phyloP scores from a whole-genome alignment of 2,329 filamentous ascomycete species.

The Periconia sp. region DNA sequence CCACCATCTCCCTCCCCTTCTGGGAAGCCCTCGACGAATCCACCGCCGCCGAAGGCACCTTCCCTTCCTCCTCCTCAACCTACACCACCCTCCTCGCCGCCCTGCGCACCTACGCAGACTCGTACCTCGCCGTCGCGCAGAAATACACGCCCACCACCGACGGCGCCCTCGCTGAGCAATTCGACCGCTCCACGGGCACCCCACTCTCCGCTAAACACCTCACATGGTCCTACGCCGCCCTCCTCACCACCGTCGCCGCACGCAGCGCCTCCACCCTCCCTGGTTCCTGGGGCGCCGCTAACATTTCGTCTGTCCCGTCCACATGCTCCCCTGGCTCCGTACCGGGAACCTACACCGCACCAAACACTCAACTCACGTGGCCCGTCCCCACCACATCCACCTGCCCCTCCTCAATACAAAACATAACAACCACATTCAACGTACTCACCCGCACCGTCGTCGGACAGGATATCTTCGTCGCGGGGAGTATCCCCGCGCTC shows the following conservation, averaged over 20 bases:
- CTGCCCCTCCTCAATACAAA: no score
- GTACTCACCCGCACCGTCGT: slow-evolving; percentile 52
- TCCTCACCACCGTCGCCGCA: slow-evolving; percentile 60
- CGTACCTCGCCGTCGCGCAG: slow-evolving; percentile 52
- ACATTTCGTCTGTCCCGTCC: slow-evolving; percentile 52
- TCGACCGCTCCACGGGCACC: slow-evolving; percentile 50
- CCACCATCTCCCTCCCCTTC: slow-evolving; percentile 66
- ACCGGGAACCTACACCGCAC: slow-evolving; percentile 51
- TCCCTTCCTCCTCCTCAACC: slow-evolving; percentile 56
- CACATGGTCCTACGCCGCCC: slow-evolving; percentile 74
- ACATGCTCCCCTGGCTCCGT: slow-evolving; percentile 49
- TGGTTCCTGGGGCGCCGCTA: slow-evolving; percentile 56
- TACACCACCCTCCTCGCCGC: slow-evolving; percentile 61
- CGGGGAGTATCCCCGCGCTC: slow-evolving; percentile 46
- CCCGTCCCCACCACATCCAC: no score
- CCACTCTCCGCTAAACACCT: slow-evolving; percentile 67
- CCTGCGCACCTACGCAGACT: slow-evolving; percentile 65
- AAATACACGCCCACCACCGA: slow-evolving; percentile 55
- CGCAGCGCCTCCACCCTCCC: slow-evolving; percentile 48
- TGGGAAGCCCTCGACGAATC: slow-evolving; percentile 65
- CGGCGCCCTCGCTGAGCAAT: slow-evolving; percentile 71
- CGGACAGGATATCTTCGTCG: slow-evolving; percentile 52
- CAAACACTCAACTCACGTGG: slow-evolving; percentile 31
- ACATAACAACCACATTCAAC: no score
- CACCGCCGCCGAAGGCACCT: slow-evolving; percentile 63